These are phyloP conservation scores for Mortierella sp. DNA, from an alignment of 371 early-diverging fungal genomes.

Conservation along the genomic window DNA sequence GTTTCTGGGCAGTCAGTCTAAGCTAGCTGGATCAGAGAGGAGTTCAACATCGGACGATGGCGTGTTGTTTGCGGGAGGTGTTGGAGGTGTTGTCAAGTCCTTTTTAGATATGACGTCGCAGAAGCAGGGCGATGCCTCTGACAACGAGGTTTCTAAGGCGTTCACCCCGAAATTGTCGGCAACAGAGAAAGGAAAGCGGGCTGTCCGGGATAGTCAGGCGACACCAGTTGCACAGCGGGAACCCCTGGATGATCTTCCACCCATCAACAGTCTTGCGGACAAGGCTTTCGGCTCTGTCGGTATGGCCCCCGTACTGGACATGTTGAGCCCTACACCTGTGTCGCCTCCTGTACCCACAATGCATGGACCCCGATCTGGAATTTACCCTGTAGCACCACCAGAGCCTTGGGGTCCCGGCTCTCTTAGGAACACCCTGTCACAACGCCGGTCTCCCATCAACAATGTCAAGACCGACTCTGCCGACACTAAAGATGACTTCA, in stretches of 20 bases:
- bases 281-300: background rate
- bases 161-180: slow-evolving; percentile 21
- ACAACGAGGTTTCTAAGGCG: slow-evolving; percentile 3
- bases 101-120: background rate
- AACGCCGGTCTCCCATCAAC: slow-evolving; percentile 24
- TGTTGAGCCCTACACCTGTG: slow-evolving; percentile 15
- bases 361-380: slow-evolving; percentile 19
- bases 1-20: background rate
- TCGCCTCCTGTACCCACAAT: background rate
- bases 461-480: slow-evolving; percentile 1
- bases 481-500: slow-evolving; percentile 1
- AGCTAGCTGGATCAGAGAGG: background rate
- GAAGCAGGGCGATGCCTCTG: background rate
- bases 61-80: slow-evolving; percentile 26
- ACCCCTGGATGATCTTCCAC: slow-evolving; percentile 28
- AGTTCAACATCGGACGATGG: slow-evolving; percentile 33
- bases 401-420: slow-evolving; percentile 36
- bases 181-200: slow-evolving; percentile 37
- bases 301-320: background rate
- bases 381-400: slow-evolving; percentile 45
- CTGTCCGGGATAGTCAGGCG: slow-evolving; percentile 6
- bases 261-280: slow-evolving; percentile 33
- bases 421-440: slow-evolving; percentile 11
- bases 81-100: slow-evolving; percentile 22
- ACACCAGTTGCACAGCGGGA: background rate